Evolutionary conservation across 495 filamentous ascomycete species (phyloP).

Genomic region (Penicillium psychrofluorescens): DNA sequence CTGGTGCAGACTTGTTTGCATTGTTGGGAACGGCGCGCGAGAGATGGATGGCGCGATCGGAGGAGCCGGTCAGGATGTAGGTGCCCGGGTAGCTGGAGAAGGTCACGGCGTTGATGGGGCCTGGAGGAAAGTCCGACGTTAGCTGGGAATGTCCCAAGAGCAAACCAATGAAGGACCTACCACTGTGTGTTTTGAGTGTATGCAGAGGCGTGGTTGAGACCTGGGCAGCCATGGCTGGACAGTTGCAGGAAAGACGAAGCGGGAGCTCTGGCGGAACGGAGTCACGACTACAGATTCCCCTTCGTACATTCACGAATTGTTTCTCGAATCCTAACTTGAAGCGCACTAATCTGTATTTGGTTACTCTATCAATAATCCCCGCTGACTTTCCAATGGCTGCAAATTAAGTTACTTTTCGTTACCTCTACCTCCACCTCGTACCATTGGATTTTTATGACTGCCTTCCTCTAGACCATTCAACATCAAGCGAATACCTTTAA

Average conservation of each 20-base stretch:
- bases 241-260: not conserved
- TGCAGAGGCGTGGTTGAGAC: slow-evolving; percentile 32
- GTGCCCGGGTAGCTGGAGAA: slow-evolving; percentile 32
- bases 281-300: no score
- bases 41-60: slow-evolving; percentile 78
- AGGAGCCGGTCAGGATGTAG: slow-evolving; percentile 72
- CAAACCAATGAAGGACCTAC: slow-evolving; percentile 9
- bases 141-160: not conserved
- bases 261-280: not conserved
- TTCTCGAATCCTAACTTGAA: no score
- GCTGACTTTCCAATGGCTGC: no score
- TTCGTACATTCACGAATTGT: no score
- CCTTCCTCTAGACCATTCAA: no score
- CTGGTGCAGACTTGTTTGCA: slow-evolving; percentile 21
- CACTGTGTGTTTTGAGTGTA: slow-evolving; percentile 42
- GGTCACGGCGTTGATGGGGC: slow-evolving; percentile 33
- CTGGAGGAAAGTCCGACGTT: slow-evolving; percentile 13
- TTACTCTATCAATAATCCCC: no score
- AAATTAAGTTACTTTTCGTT: no score
- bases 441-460: no score
- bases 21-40: slow-evolving; percentile 56
- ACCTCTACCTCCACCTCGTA: no score
- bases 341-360: no score
- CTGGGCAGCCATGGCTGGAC: slow-evolving; percentile 22
- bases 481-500: no score